A percentile compares a stretch with the other conserved stretches of the same genome.
phyloP scores from a whole-genome alignment of 2,329 filamentous ascomycete species.

The Fusarium nisikadoi region DNA sequence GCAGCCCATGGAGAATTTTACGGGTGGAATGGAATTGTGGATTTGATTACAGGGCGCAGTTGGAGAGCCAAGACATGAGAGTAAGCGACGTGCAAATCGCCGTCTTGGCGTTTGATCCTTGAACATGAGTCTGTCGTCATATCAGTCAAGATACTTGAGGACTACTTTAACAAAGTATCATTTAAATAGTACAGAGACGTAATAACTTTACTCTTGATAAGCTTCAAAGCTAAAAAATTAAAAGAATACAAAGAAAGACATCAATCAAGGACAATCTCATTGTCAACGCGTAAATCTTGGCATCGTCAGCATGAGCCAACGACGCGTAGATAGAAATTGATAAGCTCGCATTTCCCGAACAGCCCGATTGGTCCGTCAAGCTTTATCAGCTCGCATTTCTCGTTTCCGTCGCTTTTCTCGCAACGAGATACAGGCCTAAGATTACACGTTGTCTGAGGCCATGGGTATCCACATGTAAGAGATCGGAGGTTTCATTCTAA shows the following conservation, averaged over 20 bases:
- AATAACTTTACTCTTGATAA: no score
- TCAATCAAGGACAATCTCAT: background rate
- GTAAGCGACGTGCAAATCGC: conserved; percentile 23
- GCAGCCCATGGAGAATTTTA: background rate
- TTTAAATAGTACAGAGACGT: no score
- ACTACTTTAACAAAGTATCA: no score
- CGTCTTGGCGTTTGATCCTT: conserved; percentile 18
- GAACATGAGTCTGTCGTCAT: background rate
- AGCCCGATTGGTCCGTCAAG: background rate
- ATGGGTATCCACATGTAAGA: background rate
- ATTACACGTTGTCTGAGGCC: background rate
- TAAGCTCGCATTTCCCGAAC: background rate
- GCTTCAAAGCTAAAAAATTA: fast-evolving
- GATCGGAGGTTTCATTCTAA: background rate
- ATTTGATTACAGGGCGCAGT: conserved; percentile 7
- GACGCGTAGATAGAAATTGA: background rate
- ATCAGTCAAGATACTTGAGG: no score
- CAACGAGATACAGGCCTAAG: background rate
- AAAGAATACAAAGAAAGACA: fast-evolving
- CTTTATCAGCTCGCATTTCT: background rate
- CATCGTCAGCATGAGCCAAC: background rate
- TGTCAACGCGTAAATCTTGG: background rate
- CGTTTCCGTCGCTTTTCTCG: background rate
- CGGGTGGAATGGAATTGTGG: conserved; percentile 15
- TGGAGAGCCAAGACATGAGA: conserved; percentile 8